phyloP scores from a whole-genome alignment of 441 rosid genomes.

The Mallotus japonicus region DNA sequence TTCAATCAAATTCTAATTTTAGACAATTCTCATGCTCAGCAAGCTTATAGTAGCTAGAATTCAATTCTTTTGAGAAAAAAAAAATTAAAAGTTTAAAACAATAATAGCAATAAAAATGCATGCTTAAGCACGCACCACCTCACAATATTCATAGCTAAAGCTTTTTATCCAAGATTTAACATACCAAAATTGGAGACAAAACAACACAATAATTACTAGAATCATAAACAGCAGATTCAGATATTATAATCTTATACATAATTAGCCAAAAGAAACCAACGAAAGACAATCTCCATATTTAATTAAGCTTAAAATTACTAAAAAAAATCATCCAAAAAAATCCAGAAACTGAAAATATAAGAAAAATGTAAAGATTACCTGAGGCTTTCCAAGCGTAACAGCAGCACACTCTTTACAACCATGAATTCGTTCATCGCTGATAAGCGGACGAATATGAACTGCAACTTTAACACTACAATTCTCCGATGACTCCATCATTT shows the following conservation, averaged over 20 bases:
- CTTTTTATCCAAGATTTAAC: not conserved
- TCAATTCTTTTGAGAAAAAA: not conserved
- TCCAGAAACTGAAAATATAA: not conserved
- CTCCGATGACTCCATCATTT: constrained; percentile 38
- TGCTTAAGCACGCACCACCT: not conserved
- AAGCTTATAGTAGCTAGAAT: no score
- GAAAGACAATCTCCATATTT: not conserved
- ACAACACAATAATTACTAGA: not conserved
- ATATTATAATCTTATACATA: not conserved
- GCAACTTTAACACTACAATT: constrained; percentile 96
- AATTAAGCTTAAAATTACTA: not conserved
- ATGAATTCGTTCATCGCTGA: constrained; percentile 80
- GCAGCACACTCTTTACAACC: constrained; percentile 93
- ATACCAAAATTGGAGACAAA: not conserved
- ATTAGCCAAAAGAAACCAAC: not conserved
- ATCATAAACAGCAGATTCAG: not conserved
- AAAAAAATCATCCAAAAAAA: not conserved
- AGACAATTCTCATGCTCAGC: no score
- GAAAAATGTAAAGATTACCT: constrained; percentile 48
- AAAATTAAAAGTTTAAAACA: no score
- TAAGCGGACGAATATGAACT: constrained; percentile 90
- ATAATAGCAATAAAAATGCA: no score
- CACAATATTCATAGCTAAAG: not conserved
- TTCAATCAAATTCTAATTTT: no score
- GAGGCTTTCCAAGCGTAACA: constrained; percentile 87